Percentiles rank a stretch among this genome's conserved stretches.
phyloP scores from a whole-genome alignment of 257 asterid species.

The Voacanga thouarsii region DNA sequence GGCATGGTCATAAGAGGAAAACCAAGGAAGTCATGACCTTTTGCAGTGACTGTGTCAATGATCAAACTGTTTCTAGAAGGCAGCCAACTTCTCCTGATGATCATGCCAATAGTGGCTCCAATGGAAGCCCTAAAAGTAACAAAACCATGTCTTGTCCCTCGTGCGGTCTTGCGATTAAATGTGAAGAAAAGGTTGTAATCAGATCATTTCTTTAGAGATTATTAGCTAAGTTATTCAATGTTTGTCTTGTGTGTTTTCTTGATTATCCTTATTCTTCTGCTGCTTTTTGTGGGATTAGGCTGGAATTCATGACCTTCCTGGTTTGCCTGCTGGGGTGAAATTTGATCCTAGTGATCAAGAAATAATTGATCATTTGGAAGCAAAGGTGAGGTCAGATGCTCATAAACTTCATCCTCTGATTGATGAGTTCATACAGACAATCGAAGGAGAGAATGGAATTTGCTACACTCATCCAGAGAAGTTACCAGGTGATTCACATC shows the following conservation, averaged over 20 bases:
- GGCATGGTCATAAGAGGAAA: constrained; percentile 20
- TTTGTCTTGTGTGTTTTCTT: not conserved
- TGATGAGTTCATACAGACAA: constrained; percentile 43
- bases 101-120: not conserved
- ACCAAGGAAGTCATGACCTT: constrained; percentile 27
- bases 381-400: constrained; percentile 40
- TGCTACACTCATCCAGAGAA: constrained; percentile 51
- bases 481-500: constrained; percentile 32
- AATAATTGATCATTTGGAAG: constrained; percentile 48
- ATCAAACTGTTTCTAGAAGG: constrained; percentile 6
- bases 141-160: constrained; percentile 35
- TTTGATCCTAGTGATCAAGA: constrained; percentile 53
- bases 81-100: constrained; percentile 9
- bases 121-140: constrained; percentile 11
- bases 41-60: constrained; percentile 18
- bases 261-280: no score
- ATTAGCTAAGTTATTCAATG: not conserved
- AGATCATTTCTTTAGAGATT: not conserved
- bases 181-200: constrained; percentile 32
- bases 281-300: constrained; percentile 11
- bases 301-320: constrained; percentile 40
- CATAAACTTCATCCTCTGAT: constrained; percentile 40
- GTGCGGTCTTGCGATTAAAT: constrained; percentile 35
- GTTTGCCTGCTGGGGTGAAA: constrained; percentile 49
- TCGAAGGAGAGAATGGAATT: constrained; percentile 46